Evolutionary conservation across 805 yeast species (phyloP), one percentile per base, ranked within the genome.

Genomic region (Metschnikowia baotianmanensis): DNA sequence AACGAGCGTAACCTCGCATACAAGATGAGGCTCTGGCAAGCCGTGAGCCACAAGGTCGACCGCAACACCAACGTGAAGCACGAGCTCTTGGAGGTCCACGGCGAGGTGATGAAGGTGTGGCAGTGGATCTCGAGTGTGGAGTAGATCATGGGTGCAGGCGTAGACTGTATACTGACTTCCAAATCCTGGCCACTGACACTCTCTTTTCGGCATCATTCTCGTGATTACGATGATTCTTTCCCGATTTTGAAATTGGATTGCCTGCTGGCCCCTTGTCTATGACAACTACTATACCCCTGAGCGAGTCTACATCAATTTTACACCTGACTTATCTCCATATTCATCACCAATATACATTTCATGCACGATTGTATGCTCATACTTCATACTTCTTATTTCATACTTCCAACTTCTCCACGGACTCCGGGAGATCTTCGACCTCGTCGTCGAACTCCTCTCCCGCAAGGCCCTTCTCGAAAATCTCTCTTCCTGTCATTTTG

Each of bases 381-480:
- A n/a, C n/a, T n/a, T n/a, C n/a, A n/a, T n/a, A n/a, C n/a, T 13
- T 22, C 18, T 22, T 22, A 11, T 22, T 22, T 36, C 40, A 41
- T 10, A 52, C 47, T n/a, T 43, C 53, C 31, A 52, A 37, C 30
- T 46, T 44, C 19, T 43, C 46, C n/a, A 52, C 49, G 8, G 42
- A 47, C 9, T 56, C 63, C 3, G 40, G 44, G 17, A 56, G 43
- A 13, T 51, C 54, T 12, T 15, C 42, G 13, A 34, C 21, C 22
- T 59, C 64, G 9, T 61, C 71, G 31, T 78, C 90, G 18, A 68
- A 81, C 25, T 77, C n/a, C n/a, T n/a, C 82, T 38, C 82, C 83
- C 30, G 85, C 95, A 52, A 93, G 74, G 32, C 98, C 98, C 55
- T 75, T 75, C 58, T 89, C 98, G 57, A 91, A 91, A 45, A 93